Conservation (phyloP, 1,284 basidiomycete genomes). For the Ganoderma resinaceum region DNA sequence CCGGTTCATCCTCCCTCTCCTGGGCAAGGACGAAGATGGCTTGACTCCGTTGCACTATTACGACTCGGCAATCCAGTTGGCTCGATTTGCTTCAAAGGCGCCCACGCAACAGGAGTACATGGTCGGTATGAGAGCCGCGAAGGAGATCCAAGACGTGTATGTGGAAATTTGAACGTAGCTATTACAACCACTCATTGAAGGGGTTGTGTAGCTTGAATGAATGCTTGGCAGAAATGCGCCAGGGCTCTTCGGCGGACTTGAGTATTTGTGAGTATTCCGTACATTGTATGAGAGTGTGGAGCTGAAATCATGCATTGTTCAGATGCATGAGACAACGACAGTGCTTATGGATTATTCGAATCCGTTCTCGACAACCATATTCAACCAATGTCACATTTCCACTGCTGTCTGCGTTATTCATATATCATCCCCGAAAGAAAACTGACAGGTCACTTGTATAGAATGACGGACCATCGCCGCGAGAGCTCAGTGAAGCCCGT, state of each 20-base stretch:
- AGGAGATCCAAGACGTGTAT: slow-evolving; percentile 65
- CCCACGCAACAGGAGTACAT: slow-evolving; percentile 76
- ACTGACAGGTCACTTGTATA: not conserved
- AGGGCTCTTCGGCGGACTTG: slow-evolving; percentile 47
- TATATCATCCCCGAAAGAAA: not conserved
- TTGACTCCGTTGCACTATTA: slow-evolving; percentile 76
- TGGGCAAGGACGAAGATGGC: slow-evolving; percentile 65
- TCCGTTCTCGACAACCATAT: not conserved
- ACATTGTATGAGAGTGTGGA: not conserved
- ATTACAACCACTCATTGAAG: not conserved
- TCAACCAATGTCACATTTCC: not conserved
- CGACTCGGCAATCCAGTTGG: slow-evolving; percentile 80
- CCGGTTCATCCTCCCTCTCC: slow-evolving; percentile 72
- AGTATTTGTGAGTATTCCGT: slow-evolving; percentile 25
- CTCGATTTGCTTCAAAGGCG: slow-evolving; percentile 67
- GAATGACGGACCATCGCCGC: no score
- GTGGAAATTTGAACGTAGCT: slow-evolving; percentile 26
- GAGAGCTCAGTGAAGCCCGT: slow-evolving; percentile 51
- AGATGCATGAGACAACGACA: slow-evolving; percentile 19
- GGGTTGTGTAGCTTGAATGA: slow-evolving; percentile 56
- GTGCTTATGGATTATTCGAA: not conserved
- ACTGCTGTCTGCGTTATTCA: not conserved
- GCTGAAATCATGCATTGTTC: not conserved
- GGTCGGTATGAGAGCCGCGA: slow-evolving; percentile 67
- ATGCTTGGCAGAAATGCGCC: slow-evolving; percentile 66